Conservation (phyloP, 208 protist genomes). For the Crithidia acanthocephali region DNA sequence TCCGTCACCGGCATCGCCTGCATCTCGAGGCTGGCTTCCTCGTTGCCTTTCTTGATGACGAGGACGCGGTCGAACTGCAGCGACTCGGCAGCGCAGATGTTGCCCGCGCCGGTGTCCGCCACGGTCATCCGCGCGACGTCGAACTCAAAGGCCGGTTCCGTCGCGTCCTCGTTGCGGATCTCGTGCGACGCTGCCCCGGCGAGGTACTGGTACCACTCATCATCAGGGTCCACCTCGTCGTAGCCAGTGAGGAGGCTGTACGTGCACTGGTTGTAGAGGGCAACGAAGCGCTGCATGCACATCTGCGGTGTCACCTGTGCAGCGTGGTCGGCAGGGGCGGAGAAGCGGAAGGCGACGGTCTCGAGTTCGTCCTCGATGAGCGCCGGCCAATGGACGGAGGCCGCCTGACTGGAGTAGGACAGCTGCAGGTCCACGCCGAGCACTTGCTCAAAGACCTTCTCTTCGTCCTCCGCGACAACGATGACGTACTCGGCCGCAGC, state of each 20-base stretch:
- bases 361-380: constrained; percentile 47
- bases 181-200: constrained; percentile 8
- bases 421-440: constrained; percentile 54
- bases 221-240: constrained; percentile 37
- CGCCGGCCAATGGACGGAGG: constrained; percentile 62
- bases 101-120: constrained; percentile 39
- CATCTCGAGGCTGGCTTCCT: constrained; percentile 26
- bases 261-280: constrained; percentile 67
- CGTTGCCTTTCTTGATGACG: constrained; percentile 42
- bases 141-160: constrained; percentile 45
- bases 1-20: constrained; percentile 32
- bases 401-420: constrained; percentile 30
- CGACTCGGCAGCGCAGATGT: constrained; percentile 64
- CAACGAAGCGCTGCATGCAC: constrained; percentile 42
- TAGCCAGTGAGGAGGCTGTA: constrained; percentile 52
- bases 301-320: constrained; percentile 18
- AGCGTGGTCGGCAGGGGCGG: constrained; percentile 7
- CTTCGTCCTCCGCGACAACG: constrained; percentile 35
- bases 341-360: constrained; percentile 59
- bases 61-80: constrained; percentile 48
- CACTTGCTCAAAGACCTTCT: constrained; percentile 42
- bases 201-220: constrained; percentile 55
- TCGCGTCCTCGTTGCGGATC: constrained; percentile 38
- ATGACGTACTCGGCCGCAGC: constrained; percentile 30
- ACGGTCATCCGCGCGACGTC: constrained; percentile 29